Evolutionary conservation across 805 yeast species (phyloP).

Genomic region (Candida arabinofermentans): DNA sequence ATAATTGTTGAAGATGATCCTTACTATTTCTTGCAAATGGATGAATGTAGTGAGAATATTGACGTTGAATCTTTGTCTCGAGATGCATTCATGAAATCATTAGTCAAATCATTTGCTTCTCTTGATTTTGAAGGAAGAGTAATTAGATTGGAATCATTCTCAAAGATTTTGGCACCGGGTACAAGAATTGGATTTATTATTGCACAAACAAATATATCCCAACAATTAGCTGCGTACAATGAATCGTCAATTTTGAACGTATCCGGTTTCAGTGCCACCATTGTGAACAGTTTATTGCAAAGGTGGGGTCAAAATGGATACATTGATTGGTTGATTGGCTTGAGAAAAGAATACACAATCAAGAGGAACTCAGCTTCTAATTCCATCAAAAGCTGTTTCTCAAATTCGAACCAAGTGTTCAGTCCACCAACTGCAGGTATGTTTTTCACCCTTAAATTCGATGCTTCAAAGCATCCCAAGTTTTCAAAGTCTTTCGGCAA

Average conservation of each 20-base stretch:
- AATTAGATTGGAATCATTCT: slow-evolving; percentile 81
- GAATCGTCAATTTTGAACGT: slow-evolving; percentile 82
- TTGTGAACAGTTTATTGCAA: slow-evolving; percentile 64
- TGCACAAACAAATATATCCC: slow-evolving; percentile 61
- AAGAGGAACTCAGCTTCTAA: slow-evolving; percentile 58
- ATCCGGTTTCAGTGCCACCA: slow-evolving; percentile 73
- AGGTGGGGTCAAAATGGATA: slow-evolving; percentile 92
- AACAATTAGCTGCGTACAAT: slow-evolving; percentile 64
- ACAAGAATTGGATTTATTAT: slow-evolving; percentile 85
- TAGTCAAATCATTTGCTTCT: slow-evolving; percentile 73
- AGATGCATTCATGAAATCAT: slow-evolving; percentile 59
- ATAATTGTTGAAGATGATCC: slow-evolving; percentile 94
- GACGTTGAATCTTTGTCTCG: slow-evolving; percentile 20
- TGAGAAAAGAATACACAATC: slow-evolving; percentile 76
- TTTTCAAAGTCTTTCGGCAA: slow-evolving; percentile 49
- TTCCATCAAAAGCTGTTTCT: slow-evolving; percentile 72
- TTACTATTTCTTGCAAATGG: slow-evolving; percentile 95
- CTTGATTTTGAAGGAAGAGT: slow-evolving; percentile 87
- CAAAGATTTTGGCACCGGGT: slow-evolving; percentile 92
- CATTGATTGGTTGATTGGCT: slow-evolving; percentile 81
- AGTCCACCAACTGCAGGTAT: slow-evolving; percentile 78
- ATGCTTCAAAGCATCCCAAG: slow-evolving; percentile 77
- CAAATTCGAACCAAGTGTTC: slow-evolving; percentile 40
- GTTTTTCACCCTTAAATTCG: slow-evolving; percentile 74
- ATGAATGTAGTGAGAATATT: slow-evolving; percentile 19